Base-by-base conservation (phyloP, 371 early-diverging fungal species). In the Neoconidiobolus thromboides region DNA sequence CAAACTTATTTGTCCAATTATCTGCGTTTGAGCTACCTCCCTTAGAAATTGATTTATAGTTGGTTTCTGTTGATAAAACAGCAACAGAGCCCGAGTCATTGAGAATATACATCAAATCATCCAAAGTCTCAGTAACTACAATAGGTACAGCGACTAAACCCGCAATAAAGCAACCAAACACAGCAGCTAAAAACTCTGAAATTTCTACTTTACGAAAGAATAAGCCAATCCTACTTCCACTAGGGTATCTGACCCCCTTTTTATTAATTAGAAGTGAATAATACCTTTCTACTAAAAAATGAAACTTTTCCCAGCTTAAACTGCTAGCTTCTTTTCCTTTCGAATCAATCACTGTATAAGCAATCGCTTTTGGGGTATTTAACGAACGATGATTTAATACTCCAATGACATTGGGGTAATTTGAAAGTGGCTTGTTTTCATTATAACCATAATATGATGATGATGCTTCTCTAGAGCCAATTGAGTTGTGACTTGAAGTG, bases 91-190 rank as follows among this genome's bases (percentile, higher is more conserved):
- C 73, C 26, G 87, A 80, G 43, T 76, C 69, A 42, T 78, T 79
- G 48, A 90, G 67, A 37, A 90, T 83, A 58, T 80, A 82, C 10
- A 76, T 71, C 37, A 89, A 70, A 62, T 91, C 92, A 1, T 82
- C 75, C 55, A 87, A 67, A 52, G 85, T 86, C 59, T 90, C 90
- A 6, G 79, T 81, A 1, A 85, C 77, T 54, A 83, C 82, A 63
- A 86, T 77, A 1, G 92, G 92, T 9, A 91, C 88, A 1, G 90
- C 90, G 3, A 82, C 81, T 68, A 85, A 71, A 6, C 89, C 90
- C 1, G 83, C 83, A 57, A 81, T 74, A 64, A 89, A 82, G 65
- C 89, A 87, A 14, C 81, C 90, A 60, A 81, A 78, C 43, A 89
- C 60, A 5, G 86, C 84, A 1, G 80, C 81, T 38, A 89, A 66